Evolutionary conservation across 495 filamentous ascomycete species (phyloP).

Genomic region (Aspergillus sclerotioniger): DNA sequence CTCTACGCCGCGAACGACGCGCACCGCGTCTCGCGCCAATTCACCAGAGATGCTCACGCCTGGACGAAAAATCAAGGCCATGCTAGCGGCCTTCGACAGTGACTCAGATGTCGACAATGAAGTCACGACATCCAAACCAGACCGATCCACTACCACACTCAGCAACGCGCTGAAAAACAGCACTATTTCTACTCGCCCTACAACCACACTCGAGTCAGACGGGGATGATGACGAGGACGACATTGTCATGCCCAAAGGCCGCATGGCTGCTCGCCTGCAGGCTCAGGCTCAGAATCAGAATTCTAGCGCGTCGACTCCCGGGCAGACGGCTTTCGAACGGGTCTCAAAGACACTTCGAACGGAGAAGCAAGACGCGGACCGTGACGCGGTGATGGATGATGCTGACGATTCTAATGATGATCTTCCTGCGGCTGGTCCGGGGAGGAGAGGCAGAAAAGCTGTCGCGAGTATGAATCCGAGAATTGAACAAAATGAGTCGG

Average conservation of each 20-base stretch:
- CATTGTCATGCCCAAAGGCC: slow-evolving; percentile 62
- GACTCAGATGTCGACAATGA: slow-evolving; percentile 53
- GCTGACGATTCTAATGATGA: slow-evolving; percentile 33
- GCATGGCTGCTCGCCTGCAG: slow-evolving; percentile 69
- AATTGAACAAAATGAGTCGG: slow-evolving; percentile 4
- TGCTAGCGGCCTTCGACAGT: slow-evolving; percentile 63
- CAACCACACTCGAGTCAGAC: slow-evolving; percentile 3
- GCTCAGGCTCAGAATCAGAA: slow-evolving; percentile 13
- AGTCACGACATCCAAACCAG: slow-evolving; percentile 9
- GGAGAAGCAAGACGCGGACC: slow-evolving; percentile 13
- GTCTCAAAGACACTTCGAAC: slow-evolving; percentile 29
- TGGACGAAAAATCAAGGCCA: slow-evolving; percentile 64
- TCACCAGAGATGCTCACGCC: slow-evolving; percentile 58
- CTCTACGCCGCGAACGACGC: slow-evolving; percentile 45
- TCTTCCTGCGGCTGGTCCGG: slow-evolving; percentile 33
- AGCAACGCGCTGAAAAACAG: slow-evolving; percentile 26
- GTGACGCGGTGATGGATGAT: slow-evolving; percentile 9
- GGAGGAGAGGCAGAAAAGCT: slow-evolving; percentile 21
- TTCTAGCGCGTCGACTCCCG: slow-evolving; percentile 8
- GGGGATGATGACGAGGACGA: slow-evolving; percentile 32
- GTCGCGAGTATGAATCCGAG: slow-evolving; percentile 14
- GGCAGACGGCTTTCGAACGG: slow-evolving; percentile 37
- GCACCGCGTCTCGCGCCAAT: slow-evolving; percentile 34
- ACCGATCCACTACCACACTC: slow-evolving; percentile 15
- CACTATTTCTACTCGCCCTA: slow-evolving; percentile 4